Evolutionary conservation across 192 early-diverging fungal species (phyloP).

Genomic region (Allomyces arbusculus): DNA sequence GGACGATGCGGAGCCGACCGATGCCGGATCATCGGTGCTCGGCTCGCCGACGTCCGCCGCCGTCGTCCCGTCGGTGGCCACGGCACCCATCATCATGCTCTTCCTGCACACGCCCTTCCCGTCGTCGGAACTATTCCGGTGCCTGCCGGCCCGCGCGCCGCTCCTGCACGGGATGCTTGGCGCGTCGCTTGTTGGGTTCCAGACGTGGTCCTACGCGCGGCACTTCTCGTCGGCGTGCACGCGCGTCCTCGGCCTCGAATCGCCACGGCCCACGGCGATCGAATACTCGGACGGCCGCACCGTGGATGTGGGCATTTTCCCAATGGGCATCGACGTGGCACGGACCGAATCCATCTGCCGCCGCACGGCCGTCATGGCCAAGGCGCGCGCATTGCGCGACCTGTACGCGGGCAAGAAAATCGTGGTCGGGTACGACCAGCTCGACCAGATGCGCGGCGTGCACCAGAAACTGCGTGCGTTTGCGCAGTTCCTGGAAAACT

Average conservation of each 20-base stretch:
- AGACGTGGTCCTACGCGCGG: constrained; percentile 85
- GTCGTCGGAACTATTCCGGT: constrained; percentile 33
- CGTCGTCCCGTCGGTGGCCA: too few relatives aligned
- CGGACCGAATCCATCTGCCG: constrained; percentile 29
- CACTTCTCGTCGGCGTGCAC: constrained; percentile 89
- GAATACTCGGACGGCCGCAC: constrained; percentile 60
- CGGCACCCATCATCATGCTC: too few relatives aligned
- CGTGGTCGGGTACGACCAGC: constrained; percentile 88
- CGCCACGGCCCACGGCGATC: constrained; percentile 55
- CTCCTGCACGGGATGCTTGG: constrained; percentile 74
- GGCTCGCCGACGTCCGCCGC: too few relatives aligned
- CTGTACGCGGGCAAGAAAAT: constrained; percentile 76
- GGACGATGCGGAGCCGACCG: too few relatives aligned
- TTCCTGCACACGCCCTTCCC: constrained; percentile 14
- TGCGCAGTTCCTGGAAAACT: constrained; percentile 72
- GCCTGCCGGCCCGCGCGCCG: constrained; percentile 48
- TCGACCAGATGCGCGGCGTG: constrained; percentile 86
- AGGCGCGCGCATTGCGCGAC: constrained; percentile 58
- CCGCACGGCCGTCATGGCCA: constrained; percentile 46
- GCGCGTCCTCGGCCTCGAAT: constrained; percentile 80
- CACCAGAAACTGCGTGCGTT: constrained; percentile 87
- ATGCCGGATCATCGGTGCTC: too few relatives aligned
- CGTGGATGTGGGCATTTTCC: constrained; percentile 74
- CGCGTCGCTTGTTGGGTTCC: constrained; percentile 84
- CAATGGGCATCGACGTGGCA: constrained; percentile 89